Evolutionary conservation across 2,329 filamentous ascomycete species (phyloP).

Genomic region (Dactylellina sp.): DNA sequence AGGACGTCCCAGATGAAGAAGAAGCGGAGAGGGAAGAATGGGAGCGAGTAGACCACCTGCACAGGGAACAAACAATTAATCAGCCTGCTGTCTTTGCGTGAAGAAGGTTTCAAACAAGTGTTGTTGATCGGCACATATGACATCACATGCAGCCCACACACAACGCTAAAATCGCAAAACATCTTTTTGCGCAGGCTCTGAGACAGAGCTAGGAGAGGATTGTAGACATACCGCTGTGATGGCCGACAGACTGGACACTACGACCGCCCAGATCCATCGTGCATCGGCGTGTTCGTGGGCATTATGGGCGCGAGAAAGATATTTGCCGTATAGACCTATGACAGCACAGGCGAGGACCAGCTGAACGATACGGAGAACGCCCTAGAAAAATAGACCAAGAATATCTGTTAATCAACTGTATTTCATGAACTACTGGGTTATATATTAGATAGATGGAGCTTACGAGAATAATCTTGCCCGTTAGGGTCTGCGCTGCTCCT

Average conservation of each 20-base stretch:
- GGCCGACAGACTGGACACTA: constrained; percentile 75
- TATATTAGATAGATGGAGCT: neutral
- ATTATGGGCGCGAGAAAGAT: constrained; percentile 71
- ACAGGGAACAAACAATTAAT: too few relatives aligned
- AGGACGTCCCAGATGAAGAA: constrained; percentile 66
- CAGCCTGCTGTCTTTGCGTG: too few relatives aligned
- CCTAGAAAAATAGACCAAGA: constrained; percentile 58
- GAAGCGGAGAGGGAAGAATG: constrained; percentile 53
- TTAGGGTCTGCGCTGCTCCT: constrained; percentile 30
- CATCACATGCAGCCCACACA: constrained; percentile 2
- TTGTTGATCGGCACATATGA: constrained; percentile 2
- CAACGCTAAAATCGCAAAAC: constrained; percentile 1
- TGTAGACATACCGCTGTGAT: constrained; percentile 67
- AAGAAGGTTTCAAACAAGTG: neutral
- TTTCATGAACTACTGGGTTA: too few relatives aligned
- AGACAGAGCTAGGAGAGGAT: constrained; percentile 70
- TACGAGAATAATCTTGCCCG: constrained; percentile 50
- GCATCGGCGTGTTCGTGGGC: constrained; percentile 70
- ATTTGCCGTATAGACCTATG: constrained; percentile 80
- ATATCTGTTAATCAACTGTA: neutral
- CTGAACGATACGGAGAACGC: constrained; percentile 76
- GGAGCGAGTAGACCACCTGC: constrained; percentile 52
- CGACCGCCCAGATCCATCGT: constrained; percentile 81
- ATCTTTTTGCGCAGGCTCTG: too few relatives aligned
- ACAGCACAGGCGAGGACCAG: constrained; percentile 81